phyloP scores from a whole-genome alignment of 2,329 filamentous ascomycete genomes.

The Fusarium musae region DNA sequence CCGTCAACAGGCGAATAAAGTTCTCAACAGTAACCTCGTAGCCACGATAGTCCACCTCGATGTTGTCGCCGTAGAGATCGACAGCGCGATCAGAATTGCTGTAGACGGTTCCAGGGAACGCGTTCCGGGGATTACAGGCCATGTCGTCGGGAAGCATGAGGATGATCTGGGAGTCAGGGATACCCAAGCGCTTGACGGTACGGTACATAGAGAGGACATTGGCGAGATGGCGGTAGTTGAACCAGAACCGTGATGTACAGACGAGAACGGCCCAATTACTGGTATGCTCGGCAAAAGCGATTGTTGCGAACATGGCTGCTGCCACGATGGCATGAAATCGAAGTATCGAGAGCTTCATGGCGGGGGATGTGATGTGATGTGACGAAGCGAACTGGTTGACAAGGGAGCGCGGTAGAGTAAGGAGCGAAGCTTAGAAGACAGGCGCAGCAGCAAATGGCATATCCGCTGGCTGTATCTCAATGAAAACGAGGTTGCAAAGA shows the following conservation, averaged over 20 bases:
- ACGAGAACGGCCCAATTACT: conserved; percentile 99
- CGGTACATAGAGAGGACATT: conserved; percentile 98
- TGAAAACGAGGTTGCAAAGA: conserved; percentile 28
- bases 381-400: conserved; percentile 12
- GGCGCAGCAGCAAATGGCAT: conserved; percentile 27
- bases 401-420: conserved; percentile 14
- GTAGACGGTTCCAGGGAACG: conserved; percentile 97
- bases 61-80: conserved; percentile 97
- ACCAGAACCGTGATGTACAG: conserved; percentile 98
- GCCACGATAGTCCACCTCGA: conserved; percentile 97
- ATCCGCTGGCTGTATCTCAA: conserved; percentile 12
- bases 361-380: conserved; percentile 4
- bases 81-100: conserved; percentile 96
- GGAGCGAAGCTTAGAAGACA: conserved; percentile 23
- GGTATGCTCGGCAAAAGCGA: conserved; percentile 79
- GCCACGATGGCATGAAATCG: conserved; percentile 61
- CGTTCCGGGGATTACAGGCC: conserved; percentile 98
- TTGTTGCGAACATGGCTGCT: conserved; percentile 58
- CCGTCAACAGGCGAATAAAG: conserved; percentile 94
- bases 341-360: conserved; percentile 63
- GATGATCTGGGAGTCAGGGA: conserved; percentile 98
- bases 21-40: conserved; percentile 99
- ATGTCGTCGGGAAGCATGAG: conserved; percentile 99
- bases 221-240: conserved; percentile 98
- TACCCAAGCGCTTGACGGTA: conserved; percentile 96